Base-by-base conservation (phyloP, 371 early-diverging fungal species). In the Circinella minor region DNA sequence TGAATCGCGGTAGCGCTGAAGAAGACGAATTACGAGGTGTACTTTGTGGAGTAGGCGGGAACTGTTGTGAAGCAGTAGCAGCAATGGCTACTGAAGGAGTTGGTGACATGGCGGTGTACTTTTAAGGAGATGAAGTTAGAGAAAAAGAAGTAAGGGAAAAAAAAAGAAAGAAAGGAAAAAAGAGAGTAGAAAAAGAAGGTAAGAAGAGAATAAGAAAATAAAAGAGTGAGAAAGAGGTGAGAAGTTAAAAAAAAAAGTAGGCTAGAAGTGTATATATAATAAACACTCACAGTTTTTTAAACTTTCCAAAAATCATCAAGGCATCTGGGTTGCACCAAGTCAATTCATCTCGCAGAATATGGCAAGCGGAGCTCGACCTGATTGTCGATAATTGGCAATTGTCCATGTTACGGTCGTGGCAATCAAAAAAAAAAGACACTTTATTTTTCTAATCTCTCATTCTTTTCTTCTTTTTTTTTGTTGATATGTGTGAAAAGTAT, bases 1-100 rank as follows among this genome's bases (percentile, higher is more conserved):
- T 82, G 62, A 85, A 82, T 61, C 85, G 63, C 17, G 82, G 67
- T 17, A 59, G 71, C 0, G 70, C 18, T 20, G 63, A 47, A 17
- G 70, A 70, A 17, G 70, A 70, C 4, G 70, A 70, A 55, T 70
- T 70, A 37, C 70, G 70, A 14, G 70, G 70, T 14, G 70, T 70
- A 57, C 70, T 61, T 38, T 64, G 63, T 14, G 70, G 70, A 1
- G 65, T 70, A 10, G 70, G 70, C 20, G 70, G 70, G 13, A 70
- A 47, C 18, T 48, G 47, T 36, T 38, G n/a, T 39, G 57, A 37
- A 13, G 60, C 57, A 57, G 57, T 57, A 57, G 43, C 15, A 36
- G 63, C 63, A 63, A 36, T 34, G n/a, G 47, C 63, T 46, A 65
- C 65, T 36, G 65, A 65, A 37, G 65, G 54, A 18, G 46, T n/a